phyloP scores from a whole-genome alignment of 2,329 filamentous ascomycete species.

The Pseudogymnoascus sp. region DNA sequence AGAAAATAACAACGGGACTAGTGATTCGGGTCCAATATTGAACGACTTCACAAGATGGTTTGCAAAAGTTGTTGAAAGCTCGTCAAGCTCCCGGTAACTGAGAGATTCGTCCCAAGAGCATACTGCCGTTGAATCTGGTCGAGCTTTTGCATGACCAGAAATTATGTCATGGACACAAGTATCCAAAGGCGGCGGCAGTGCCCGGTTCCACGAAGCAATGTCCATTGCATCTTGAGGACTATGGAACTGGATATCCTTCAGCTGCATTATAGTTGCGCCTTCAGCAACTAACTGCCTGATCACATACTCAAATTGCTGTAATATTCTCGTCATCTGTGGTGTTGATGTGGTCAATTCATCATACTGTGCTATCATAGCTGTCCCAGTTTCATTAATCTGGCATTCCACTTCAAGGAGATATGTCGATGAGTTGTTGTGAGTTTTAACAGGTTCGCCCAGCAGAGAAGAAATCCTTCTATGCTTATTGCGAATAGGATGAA shows the following conservation, averaged over 20 bases:
- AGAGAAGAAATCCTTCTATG: not conserved
- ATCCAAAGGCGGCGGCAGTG: not conserved
- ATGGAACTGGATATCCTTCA: not conserved
- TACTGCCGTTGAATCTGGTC: slow-evolving; percentile 11
- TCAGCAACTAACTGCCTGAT: not conserved
- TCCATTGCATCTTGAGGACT: slow-evolving; percentile 7
- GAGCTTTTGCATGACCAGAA: slow-evolving; percentile 10
- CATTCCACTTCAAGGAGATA: slow-evolving; percentile 6
- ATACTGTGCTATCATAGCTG: not conserved
- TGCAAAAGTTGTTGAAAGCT: slow-evolving; percentile 17
- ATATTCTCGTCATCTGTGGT: not conserved
- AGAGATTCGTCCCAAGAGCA: slow-evolving; percentile 19
- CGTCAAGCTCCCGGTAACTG: slow-evolving; percentile 21
- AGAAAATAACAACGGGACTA: slow-evolving; percentile 26
- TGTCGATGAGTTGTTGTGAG: not conserved
- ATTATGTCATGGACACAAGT: slow-evolving; percentile 14
- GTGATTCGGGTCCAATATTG: slow-evolving; percentile 8
- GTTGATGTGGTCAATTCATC: not conserved
- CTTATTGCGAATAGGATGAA: slow-evolving; percentile 23
- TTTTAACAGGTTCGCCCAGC: not conserved
- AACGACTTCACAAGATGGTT: slow-evolving; percentile 11
- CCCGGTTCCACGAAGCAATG: not conserved
- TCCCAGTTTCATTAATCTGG: not conserved
- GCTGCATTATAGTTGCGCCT: not conserved
- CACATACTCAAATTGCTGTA: slow-evolving; percentile 11